These are phyloP conservation scores for Russula abietina DNA, from an alignment of 768 basidiomycete species.

Conservation along the genomic window DNA sequence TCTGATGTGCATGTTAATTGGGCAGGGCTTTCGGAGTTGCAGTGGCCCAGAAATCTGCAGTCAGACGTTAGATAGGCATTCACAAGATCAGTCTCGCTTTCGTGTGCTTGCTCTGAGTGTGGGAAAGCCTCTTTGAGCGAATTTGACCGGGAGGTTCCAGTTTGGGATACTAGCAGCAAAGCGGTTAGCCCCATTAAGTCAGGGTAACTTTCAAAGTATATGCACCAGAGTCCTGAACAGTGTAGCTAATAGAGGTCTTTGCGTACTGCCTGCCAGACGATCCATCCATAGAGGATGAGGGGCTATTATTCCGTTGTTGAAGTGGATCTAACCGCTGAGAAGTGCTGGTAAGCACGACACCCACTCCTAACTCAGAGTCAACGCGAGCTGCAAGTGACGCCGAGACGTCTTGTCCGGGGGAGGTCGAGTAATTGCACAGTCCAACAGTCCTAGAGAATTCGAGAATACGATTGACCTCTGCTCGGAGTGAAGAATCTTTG, in stretches of 20 bases:
- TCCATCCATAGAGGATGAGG: background rate
- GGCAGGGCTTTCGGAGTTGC: background rate
- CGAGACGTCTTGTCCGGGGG: background rate
- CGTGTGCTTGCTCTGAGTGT: background rate
- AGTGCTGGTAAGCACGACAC: background rate
- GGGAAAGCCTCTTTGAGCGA: background rate
- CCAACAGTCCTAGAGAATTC: constrained; percentile 18
- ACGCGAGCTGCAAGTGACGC: background rate
- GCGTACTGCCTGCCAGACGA: background rate
- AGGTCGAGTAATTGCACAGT: constrained; percentile 15
- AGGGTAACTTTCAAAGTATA: background rate
- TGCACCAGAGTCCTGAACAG: constrained; percentile 3
- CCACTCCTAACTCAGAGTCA: background rate
- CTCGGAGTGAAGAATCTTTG: constrained; percentile 11
- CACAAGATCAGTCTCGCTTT: background rate
- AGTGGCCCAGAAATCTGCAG: background rate
- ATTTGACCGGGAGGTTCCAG: background rate
- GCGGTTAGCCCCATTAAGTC: background rate
- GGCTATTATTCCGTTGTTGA: background rate
- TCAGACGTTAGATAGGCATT: background rate
- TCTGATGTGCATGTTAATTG: background rate
- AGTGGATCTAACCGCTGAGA: background rate
- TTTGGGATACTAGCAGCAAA: background rate
- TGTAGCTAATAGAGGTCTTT: background rate
- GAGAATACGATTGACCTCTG: constrained; percentile 16